Percentiles rank a stretch among this genome's conserved stretches.
Conservation (phyloP, 2,329 filamentous ascomycete genomes). For the Botrytis squamosa region DNA sequence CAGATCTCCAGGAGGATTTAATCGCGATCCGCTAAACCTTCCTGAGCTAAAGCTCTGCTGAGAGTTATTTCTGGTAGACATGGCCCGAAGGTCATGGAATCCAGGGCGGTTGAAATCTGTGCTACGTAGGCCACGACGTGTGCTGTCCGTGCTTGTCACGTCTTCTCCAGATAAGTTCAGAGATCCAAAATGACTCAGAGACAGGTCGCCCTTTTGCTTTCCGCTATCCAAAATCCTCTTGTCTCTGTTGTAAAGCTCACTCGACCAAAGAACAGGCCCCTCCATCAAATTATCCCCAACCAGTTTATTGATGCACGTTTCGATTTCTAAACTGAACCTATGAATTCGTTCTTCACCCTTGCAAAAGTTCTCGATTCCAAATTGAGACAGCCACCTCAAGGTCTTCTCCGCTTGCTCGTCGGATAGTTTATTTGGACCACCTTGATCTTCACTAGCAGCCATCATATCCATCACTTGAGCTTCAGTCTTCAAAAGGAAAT, state of each 20-base stretch:
- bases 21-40: conserved; percentile 58
- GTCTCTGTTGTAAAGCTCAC: conserved; percentile 80
- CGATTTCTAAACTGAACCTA: conserved; percentile 86
- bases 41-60: conserved; percentile 70
- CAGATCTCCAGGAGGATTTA: conserved; percentile 60
- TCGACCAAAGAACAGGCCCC: conserved; percentile 88
- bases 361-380: conserved; percentile 88
- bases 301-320: conserved; percentile 80
- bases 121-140: conserved; percentile 40
- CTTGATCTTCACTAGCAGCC: conserved; percentile 77
- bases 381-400: conserved; percentile 75
- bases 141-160: conserved; percentile 31
- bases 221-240: conserved; percentile 53
- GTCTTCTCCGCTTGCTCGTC: conserved; percentile 92
- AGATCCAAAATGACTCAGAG: conserved; percentile 47
- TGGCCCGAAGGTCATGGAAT: conserved; percentile 55
- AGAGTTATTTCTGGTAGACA: conserved; percentile 62
- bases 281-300: conserved; percentile 82
- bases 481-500: conserved; percentile 77
- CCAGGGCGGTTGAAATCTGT: conserved; percentile 50
- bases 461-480: conserved; percentile 84
- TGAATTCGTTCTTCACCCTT: conserved; percentile 93
- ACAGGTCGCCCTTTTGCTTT: conserved; percentile 49
- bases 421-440: conserved; percentile 91
- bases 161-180: conserved; percentile 50